phyloP scores from a whole-genome alignment of 139 green algal genomes.

The Coelastrella sp. region DNA sequence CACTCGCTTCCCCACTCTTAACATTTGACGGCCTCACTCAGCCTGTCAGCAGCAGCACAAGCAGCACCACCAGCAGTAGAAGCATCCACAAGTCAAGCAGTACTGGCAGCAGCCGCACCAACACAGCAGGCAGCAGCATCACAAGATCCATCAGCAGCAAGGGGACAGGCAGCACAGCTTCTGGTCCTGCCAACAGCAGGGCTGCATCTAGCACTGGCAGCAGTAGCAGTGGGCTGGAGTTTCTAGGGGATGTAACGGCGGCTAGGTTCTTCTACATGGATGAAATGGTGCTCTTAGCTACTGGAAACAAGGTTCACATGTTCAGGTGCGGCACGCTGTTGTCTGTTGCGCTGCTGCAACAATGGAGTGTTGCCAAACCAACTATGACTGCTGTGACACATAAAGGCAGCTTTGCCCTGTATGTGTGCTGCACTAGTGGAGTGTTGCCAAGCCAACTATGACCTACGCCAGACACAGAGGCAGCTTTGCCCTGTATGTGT shows the following conservation, averaged over 20 bases:
- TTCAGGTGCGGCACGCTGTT: slow-evolving; percentile 56
- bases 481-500: too few relatives aligned
- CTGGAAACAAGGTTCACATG: slow-evolving; percentile 68
- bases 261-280: slow-evolving; percentile 73
- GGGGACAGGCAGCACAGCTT: not conserved
- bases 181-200: too few relatives aligned
- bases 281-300: slow-evolving; percentile 63
- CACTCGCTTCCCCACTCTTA: slow-evolving; percentile 55
- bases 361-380: too few relatives aligned
- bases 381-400: too few relatives aligned
- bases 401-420: too few relatives aligned
- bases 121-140: not conserved
- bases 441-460: too few relatives aligned
- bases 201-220: not conserved
- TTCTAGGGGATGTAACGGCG: slow-evolving; percentile 47
- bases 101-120: slow-evolving; percentile 8
- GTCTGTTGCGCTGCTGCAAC: too few relatives aligned
- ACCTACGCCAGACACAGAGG: too few relatives aligned
- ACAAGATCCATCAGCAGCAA: slow-evolving; percentile 18
- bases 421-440: too few relatives aligned
- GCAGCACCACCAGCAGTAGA: not conserved
- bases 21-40: slow-evolving; percentile 43
- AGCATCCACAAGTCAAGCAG: not conserved
- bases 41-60: slow-evolving; percentile 46
- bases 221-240: slow-evolving; percentile 17